Evolutionary conservation across 345 rosid genomes (phyloP), one percentile per base, ranked within the genome.

Genomic region (Gynandropsis gynandra): DNA sequence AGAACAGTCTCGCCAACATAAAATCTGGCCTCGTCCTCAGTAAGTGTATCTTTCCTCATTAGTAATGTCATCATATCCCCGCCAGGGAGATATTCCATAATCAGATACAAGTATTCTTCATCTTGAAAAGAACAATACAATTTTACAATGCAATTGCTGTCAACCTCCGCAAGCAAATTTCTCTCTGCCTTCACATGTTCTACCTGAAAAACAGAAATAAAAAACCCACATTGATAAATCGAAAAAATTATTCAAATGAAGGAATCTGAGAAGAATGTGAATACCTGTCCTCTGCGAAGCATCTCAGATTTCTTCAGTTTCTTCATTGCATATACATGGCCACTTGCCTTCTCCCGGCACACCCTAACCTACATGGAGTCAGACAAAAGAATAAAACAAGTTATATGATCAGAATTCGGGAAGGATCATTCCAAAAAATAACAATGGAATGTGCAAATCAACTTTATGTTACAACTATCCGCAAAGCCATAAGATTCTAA

Each of bases 21-120:
- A 72, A 92, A 92, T 59, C 85, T 76, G 46, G 98, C 89, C 69
- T 92, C 98, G 66, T 92, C 88, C 68, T 87, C 98, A 31, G 90
- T 73, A 62, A 92, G 73, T 37, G 84, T 80, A 70, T 92, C 96
- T 78, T 92, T 92, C 58, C 98, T 78, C 98, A 92, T 92, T 16
- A 92, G 74, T 62, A 92, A 73, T 62, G 98, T 92, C 98, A 92
- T 92, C 95, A 92, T 81, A 76, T 92, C 98, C 53, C 98, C 98
- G 50, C 98, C 98, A 64, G 98, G 97, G 66, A 92, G 71, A 77
- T 92, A 92, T 72, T 92, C 98, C 98, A 92, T 92, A 41, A 92
- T 80, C 29, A 92, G 89, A 65, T 92, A 92, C 33, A 92, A 71
- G 53, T 60, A 92, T 58, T 87, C 98, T 6, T 90, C 98, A 63